A percentile compares a stretch with the other conserved stretches of the same genome.
Conservation (phyloP, 345 rosid genomes). For the Syzygium aromaticum region DNA sequence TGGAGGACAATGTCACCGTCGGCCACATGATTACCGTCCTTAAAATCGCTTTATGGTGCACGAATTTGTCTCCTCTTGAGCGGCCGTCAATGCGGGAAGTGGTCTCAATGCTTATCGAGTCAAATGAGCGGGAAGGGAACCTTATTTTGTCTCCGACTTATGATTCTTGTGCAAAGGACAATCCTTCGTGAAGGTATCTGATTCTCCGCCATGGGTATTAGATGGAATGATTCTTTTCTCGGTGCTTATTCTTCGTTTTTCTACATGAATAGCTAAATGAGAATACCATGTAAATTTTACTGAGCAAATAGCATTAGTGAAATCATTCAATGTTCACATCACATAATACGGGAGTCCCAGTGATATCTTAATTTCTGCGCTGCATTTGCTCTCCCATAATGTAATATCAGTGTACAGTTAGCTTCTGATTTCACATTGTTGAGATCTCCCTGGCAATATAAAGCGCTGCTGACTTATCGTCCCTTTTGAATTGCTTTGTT, state of each 20-base stretch:
- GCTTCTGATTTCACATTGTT: background rate
- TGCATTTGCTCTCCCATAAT: background rate
- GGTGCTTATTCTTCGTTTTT: slow-evolving; percentile 1
- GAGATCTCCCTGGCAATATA: background rate
- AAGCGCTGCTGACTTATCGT: background rate
- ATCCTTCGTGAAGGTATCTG: slow-evolving; percentile 10
- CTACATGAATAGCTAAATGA: background rate
- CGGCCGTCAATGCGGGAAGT: slow-evolving; percentile 94
- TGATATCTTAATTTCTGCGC: background rate
- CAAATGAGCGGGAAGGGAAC: slow-evolving; percentile 42
- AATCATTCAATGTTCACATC: background rate
- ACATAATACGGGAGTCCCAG: background rate
- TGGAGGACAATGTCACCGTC: slow-evolving; percentile 38
- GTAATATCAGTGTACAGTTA: background rate
- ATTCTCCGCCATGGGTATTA: slow-evolving; percentile 4
- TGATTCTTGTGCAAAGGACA: slow-evolving; percentile 12
- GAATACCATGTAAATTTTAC: background rate
- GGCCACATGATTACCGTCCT: slow-evolving; percentile 70
- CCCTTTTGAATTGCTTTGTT: background rate
- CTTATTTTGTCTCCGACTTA: slow-evolving; percentile 20
- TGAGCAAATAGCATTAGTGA: background rate
- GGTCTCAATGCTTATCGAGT: slow-evolving; percentile 69
- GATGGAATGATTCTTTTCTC: slow-evolving; percentile 6
- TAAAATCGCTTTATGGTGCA: slow-evolving; percentile 76
- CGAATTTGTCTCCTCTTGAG: slow-evolving; percentile 52